Conservation (phyloP, 805 yeast genomes). For the Lipomyces mesembrius region DNA sequence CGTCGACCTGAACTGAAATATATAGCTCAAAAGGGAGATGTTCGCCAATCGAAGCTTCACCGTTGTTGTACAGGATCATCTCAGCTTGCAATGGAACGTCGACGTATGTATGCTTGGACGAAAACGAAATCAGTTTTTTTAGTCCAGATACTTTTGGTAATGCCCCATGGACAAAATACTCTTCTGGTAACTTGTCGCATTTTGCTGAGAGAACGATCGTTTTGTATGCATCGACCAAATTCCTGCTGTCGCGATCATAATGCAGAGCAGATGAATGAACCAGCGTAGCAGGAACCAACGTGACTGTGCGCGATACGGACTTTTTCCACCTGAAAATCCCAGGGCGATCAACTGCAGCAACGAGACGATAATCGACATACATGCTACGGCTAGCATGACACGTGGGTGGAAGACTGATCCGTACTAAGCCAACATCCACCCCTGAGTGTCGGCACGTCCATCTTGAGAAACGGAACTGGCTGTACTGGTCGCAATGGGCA, state of each 20-base stretch:
- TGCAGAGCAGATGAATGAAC: not conserved
- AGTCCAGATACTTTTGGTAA: conserved; percentile 19
- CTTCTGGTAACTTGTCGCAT: conserved; percentile 21
- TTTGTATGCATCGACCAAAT: not conserved
- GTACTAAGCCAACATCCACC: conserved; percentile 9
- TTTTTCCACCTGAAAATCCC: conserved; percentile 16
- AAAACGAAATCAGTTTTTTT: conserved; percentile 18
- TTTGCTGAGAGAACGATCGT: conserved; percentile 11
- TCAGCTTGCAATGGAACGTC: conserved; percentile 16
- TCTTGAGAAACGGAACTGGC: conserved; percentile 4
- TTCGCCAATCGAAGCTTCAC: conserved; percentile 5
- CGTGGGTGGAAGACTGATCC: conserved; percentile 18
- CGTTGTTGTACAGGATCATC: conserved; percentile 1
- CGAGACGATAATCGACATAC: conserved; percentile 16
- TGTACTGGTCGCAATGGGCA: conserved; percentile 1
- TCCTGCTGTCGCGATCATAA: not conserved
- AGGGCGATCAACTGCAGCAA: conserved; percentile 14
- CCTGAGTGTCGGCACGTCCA: not conserved
- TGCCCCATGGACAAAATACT: conserved; percentile 29
- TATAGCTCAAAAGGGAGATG: conserved; percentile 11
- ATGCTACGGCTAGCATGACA: conserved; percentile 4
- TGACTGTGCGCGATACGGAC: not conserved
- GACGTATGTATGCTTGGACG: conserved; percentile 18
- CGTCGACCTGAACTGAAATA: conserved; percentile 18
- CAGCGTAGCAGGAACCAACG: conserved; percentile 14